Evolutionary conservation across 495 filamentous ascomycete genomes (phyloP).

Genomic region (Talaromyces ruber): DNA sequence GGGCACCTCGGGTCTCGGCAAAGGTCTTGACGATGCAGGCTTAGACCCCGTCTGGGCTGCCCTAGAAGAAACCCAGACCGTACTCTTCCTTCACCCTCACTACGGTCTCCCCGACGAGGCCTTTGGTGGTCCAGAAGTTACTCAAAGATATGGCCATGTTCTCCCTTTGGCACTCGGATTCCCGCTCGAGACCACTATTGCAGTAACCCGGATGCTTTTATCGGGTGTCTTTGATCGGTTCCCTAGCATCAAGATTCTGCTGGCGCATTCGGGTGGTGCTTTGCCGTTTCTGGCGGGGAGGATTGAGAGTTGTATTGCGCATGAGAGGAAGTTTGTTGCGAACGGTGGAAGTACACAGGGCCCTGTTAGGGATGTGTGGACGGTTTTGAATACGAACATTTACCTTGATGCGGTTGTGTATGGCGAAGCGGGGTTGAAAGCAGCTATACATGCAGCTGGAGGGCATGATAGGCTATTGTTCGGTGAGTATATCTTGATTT

Average conservation of each 20-base stretch:
- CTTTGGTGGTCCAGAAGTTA: constrained; percentile 50
- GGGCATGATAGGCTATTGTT: constrained; percentile 67
- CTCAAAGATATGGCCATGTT: constrained; percentile 74
- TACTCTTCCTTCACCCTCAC: constrained; percentile 87
- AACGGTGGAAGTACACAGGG: constrained; percentile 39
- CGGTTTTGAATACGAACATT: constrained; percentile 76
- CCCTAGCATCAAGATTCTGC: constrained; percentile 57
- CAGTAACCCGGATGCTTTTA: constrained; percentile 78
- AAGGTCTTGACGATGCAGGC: constrained; percentile 69
- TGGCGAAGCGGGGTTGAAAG: constrained; percentile 61
- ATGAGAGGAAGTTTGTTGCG: constrained; percentile 64
- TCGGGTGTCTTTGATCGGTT: constrained; percentile 78
- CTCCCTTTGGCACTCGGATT: constrained; percentile 82
- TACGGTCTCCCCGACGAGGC: constrained; percentile 78
- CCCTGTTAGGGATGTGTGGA: constrained; percentile 55
- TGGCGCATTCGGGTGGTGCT: constrained; percentile 86
- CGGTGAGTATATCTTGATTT: constrained; percentile 33
- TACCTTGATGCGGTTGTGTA: constrained; percentile 89
- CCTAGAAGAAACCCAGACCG: constrained; percentile 50
- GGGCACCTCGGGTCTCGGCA: constrained; percentile 74
- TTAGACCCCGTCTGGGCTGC: constrained; percentile 64
- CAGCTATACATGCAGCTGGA: constrained; percentile 48
- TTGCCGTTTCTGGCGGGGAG: constrained; percentile 83
- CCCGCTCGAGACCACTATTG: constrained; percentile 89
- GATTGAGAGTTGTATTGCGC: constrained; percentile 78